Evolutionary conservation across 768 basidiomycete species (phyloP), one percentile per base, ranked within the genome.

Genomic region (Albatrellus ellisii): DNA sequence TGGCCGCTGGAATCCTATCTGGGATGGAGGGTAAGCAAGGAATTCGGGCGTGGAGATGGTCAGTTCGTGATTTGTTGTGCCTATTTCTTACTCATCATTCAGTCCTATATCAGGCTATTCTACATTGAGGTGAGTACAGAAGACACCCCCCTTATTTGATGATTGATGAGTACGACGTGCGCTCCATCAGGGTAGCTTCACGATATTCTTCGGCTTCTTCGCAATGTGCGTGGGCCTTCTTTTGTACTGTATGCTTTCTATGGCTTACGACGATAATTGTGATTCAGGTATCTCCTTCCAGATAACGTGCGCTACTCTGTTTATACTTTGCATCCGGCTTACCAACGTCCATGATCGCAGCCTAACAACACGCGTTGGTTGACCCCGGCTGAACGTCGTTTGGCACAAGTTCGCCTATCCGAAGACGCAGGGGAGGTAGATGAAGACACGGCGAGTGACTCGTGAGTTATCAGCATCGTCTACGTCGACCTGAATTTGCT

Each of bases 1-100:
- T 84, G 52, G 84, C 80, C 12, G 81, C 81, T n/a, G 82, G 78
- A 9, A 79, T 85, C 42, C 65, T 88, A 12, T 61, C 65, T 1
- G 68, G 65, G 32, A 79, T 85, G 80, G 70, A 86, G 46, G 80
- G 78, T 1, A 66, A 65, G 39, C 61, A 70, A 4, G 81, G 80
- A 2, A 75, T 80, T 31, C 55, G 74, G 22, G 79, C 77, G 7
- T 85, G 82, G 82, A 53, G 77, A 63, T 85, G 75, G 77, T 75
- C 46, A 45, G 62, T 21, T 21, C 12, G 34, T 28, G 21, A 22
- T n/a, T 32, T 39, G 4, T 1, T 15, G 37, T 42, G 18, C 44
- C 25, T 9, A 33, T 20, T 10, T n/a, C 41, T 11, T 32, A 21
- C 7, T 21, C 21, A n/a, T n/a, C n/a, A n/a, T n/a, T n/a, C n/a